These are phyloP conservation scores for Penicillium sp. DNA, from an alignment of 2,329 filamentous ascomycete species.

Conservation along the genomic window DNA sequence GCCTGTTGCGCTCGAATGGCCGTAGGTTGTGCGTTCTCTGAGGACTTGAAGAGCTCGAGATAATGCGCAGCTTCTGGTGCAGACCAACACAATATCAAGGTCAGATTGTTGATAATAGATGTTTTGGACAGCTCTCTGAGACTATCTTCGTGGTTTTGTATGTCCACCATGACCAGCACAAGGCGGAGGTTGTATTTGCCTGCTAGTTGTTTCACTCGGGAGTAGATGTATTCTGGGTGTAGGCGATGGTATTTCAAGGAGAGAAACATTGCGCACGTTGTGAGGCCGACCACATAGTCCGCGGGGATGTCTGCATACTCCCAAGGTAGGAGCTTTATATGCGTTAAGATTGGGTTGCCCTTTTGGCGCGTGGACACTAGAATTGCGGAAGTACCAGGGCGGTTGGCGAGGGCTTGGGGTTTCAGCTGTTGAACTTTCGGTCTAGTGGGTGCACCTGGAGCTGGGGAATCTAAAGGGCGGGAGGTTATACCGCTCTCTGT, in stretches of 20 bases:
- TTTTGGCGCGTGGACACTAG: conserved; percentile 90
- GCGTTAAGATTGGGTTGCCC: conserved; percentile 86
- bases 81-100: conserved; percentile 89
- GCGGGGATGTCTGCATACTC: conserved; percentile 96
- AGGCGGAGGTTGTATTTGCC: conserved; percentile 85
- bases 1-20: conserved; percentile 84
- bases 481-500: conserved; percentile 9
- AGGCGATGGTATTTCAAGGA: conserved; percentile 96
- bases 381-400: conserved; percentile 69
- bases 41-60: conserved; percentile 90
- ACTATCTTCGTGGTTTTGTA: conserved; percentile 86
- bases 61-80: conserved; percentile 91
- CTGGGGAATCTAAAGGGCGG: conserved; percentile 41
- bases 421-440: conserved; percentile 77
- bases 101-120: conserved; percentile 87
- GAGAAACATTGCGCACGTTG: conserved; percentile 87
- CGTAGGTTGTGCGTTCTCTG: conserved; percentile 77
- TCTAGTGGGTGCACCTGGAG: conserved; percentile 2
- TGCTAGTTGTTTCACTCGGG: conserved; percentile 77
- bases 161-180: conserved; percentile 88
- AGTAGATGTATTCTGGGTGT: conserved; percentile 97
- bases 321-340: conserved; percentile 81
- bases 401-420: conserved; percentile 74
- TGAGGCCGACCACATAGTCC: conserved; percentile 83
- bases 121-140: conserved; percentile 90